Percentiles rank a stretch among this genome's conserved stretches.
phyloP scores from a whole-genome alignment of 805 yeast species.

The Candida ascalaphidarum region DNA sequence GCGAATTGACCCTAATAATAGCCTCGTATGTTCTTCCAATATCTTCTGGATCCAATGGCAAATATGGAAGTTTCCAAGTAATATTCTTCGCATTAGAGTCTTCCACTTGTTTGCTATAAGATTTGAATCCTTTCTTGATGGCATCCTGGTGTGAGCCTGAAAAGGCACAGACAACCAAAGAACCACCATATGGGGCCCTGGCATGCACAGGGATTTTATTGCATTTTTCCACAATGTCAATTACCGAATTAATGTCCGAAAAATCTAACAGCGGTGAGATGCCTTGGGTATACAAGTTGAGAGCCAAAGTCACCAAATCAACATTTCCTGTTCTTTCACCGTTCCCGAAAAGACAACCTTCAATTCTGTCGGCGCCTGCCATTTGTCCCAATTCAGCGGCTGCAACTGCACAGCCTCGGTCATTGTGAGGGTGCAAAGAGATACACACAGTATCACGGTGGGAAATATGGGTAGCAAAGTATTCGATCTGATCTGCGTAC shows the following conservation, averaged over 20 bases:
- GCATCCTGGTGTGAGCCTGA: slow-evolving; percentile 88
- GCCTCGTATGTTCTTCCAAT: slow-evolving; percentile 88
- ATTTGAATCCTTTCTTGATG: slow-evolving; percentile 70
- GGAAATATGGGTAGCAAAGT: slow-evolving; percentile 49
- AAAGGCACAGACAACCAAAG: slow-evolving; percentile 75
- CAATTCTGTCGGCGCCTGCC: slow-evolving; percentile 86
- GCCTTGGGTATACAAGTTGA: slow-evolving; percentile 76
- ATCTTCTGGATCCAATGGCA: slow-evolving; percentile 79
- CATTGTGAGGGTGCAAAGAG: slow-evolving; percentile 78
- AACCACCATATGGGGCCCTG: slow-evolving; percentile 79
- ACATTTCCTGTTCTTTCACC: slow-evolving; percentile 89
- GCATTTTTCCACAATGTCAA: slow-evolving; percentile 69
- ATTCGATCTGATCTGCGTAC: slow-evolving; percentile 80
- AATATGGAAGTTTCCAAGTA: slow-evolving; percentile 69
- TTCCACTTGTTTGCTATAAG: slow-evolving; percentile 31
- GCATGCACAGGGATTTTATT: slow-evolving; percentile 74
- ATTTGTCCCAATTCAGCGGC: slow-evolving; percentile 75
- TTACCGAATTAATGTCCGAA: slow-evolving; percentile 54
- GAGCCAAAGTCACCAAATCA: slow-evolving; percentile 69
- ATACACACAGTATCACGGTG: slow-evolving; percentile 66
- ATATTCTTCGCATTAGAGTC: slow-evolving; percentile 25
- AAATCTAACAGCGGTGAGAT: slow-evolving; percentile 64
- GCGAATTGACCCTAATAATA: slow-evolving; percentile 83
- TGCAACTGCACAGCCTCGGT: slow-evolving; percentile 85
- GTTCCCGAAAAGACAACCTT: slow-evolving; percentile 78